These are phyloP conservation scores for Alopecurus myosuroides DNA, from an alignment of 176 grass and related monocot genomes.

Conservation along the genomic window DNA sequence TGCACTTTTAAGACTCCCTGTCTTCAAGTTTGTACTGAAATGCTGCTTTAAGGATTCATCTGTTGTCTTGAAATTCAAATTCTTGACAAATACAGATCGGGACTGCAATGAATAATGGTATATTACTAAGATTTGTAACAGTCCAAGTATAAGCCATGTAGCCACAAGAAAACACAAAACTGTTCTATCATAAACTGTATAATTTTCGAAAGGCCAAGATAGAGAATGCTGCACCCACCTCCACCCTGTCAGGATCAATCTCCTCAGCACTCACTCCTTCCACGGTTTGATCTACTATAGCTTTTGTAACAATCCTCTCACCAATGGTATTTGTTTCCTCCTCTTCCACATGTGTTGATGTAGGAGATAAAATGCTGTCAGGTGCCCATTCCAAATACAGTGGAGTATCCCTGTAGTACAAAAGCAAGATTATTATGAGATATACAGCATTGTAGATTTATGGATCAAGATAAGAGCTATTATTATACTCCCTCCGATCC, in stretches of 20 bases:
- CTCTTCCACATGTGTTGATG: constrained; percentile 39
- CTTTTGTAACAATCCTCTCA: constrained; percentile 71
- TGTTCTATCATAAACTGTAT: background rate
- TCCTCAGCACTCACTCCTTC: constrained; percentile 84
- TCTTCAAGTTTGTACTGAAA: constrained; percentile 76
- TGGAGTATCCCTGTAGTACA: constrained; percentile 72
- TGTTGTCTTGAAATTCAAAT: constrained; percentile 89
- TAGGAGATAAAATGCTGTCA: constrained; percentile 71
- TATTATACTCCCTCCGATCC: too few relatives aligned
- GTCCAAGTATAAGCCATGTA: constrained; percentile 6
- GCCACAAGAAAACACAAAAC: constrained; percentile 8
- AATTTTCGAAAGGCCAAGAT: background rate
- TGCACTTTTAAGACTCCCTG: constrained; percentile 68
- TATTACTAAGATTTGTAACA: constrained; percentile 21
- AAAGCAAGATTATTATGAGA: constrained; percentile 2
- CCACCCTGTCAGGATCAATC: constrained; percentile 85
- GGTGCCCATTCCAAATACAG: constrained; percentile 96
- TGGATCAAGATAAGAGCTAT: background rate
- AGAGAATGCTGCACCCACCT: constrained; percentile 49
- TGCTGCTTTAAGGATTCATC: constrained; percentile 82
- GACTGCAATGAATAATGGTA: constrained; percentile 55
- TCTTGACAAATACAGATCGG: constrained; percentile 90
- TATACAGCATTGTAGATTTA: background rate
- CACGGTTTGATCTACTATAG: constrained; percentile 73
- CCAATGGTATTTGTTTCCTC: constrained; percentile 54